phyloP scores from a whole-genome alignment of 1,284 basidiomycete genomes.

The Porodaedalea pini region DNA sequence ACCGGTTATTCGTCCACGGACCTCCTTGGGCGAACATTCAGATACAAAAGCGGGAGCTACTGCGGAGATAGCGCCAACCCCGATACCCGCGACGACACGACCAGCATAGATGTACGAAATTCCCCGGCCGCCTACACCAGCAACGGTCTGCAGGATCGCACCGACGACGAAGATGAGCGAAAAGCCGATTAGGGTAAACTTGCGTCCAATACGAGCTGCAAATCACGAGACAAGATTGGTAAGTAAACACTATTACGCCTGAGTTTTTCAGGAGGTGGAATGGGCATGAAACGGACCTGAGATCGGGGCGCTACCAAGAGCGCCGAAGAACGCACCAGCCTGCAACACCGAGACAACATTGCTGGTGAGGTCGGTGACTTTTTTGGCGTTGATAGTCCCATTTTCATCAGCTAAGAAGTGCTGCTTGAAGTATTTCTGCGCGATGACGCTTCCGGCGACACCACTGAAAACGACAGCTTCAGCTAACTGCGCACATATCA shows the following conservation, averaged over 20 bases:
- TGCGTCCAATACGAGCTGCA: slow-evolving; percentile 52
- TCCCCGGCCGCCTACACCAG: slow-evolving; percentile 47
- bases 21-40: slow-evolving; percentile 75
- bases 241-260: no score
- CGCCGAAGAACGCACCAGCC: slow-evolving; percentile 79
- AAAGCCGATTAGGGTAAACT: slow-evolving; percentile 54
- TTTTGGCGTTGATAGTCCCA: slow-evolving; percentile 34
- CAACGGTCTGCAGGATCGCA: slow-evolving; percentile 58
- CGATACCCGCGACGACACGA: slow-evolving; percentile 65
- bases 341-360: slow-evolving; percentile 76
- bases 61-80: slow-evolving; percentile 64
- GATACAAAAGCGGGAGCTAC: slow-evolving; percentile 75
- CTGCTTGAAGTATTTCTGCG: slow-evolving; percentile 54
- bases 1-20: slow-evolving; percentile 67
- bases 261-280: neutral
- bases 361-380: slow-evolving; percentile 47
- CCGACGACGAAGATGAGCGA: slow-evolving; percentile 62
- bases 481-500: slow-evolving; percentile 20
- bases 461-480: slow-evolving; percentile 32
- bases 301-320: slow-evolving; percentile 58
- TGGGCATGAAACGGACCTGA: slow-evolving; percentile 43
- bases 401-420: slow-evolving; percentile 52
- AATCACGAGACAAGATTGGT: neutral
- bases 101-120: slow-evolving; percentile 68
- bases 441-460: slow-evolving; percentile 65